These are phyloP conservation scores for Penicillium sp. DNA, from an alignment of 2,329 filamentous ascomycete genomes.

Conservation along the genomic window DNA sequence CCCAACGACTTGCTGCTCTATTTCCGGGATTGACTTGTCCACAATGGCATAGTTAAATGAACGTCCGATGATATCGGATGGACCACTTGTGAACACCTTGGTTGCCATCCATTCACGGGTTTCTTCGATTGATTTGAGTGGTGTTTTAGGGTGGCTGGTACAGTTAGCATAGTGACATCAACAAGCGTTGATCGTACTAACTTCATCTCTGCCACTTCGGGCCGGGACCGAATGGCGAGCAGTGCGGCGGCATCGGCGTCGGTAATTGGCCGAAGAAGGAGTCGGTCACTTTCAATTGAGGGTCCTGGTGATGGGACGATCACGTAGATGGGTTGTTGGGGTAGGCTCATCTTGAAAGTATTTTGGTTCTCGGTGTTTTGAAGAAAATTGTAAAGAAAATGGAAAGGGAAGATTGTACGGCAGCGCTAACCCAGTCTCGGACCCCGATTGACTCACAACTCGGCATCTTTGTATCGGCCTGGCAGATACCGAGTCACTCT, in stretches of 20 bases:
- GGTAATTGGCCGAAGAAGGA: slow-evolving; percentile 22
- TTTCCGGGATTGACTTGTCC: slow-evolving; percentile 16
- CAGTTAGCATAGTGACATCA: background rate
- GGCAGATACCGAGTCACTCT: background rate
- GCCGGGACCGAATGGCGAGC: slow-evolving; percentile 23
- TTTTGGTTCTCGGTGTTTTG: background rate
- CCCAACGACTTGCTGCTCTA: slow-evolving; percentile 17
- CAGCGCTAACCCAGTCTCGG: background rate
- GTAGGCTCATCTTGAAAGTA: slow-evolving; percentile 3
- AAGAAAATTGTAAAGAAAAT: background rate
- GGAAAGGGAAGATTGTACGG: background rate
- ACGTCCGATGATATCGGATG: slow-evolving; percentile 17
- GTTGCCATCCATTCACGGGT: slow-evolving; percentile 24
- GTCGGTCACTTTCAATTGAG: slow-evolving; percentile 18
- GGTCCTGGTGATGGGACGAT: slow-evolving; percentile 9
- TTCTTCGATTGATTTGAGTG: slow-evolving; percentile 21
- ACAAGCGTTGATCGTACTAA: background rate
- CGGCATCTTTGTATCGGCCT: background rate
- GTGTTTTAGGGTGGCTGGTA: slow-evolving; percentile 21
- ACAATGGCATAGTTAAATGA: slow-evolving; percentile 23
- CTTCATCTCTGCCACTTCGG: slow-evolving; percentile 27
- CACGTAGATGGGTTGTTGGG: slow-evolving; percentile 13
- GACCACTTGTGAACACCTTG: slow-evolving; percentile 21
- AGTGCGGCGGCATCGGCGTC: slow-evolving; percentile 21
- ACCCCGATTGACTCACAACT: background rate